Base-by-base conservation (phyloP, 768 basidiomycete genomes). In the Amanita rimosa region DNA sequence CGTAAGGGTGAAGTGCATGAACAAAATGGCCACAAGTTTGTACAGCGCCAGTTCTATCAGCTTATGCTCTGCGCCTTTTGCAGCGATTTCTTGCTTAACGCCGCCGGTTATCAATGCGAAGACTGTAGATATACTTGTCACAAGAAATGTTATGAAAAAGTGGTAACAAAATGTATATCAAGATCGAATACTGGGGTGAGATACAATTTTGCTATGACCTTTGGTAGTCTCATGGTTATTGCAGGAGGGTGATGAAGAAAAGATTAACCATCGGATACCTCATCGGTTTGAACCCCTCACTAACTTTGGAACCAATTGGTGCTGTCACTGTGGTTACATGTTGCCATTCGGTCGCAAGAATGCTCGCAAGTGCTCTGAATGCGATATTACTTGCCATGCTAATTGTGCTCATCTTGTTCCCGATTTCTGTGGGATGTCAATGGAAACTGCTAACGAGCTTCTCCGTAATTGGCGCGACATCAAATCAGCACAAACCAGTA, bases 341-440 rank as follows among this genome's bases (percentile, higher is more conserved):
- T 77, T 96, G 21, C 94, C 96, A 48, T 78, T 98, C 42, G 95
- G 95, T 45, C 83, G 94, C 55, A 98, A 98, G 73, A 95, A 97
- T 63, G 86, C 95, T 17, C 82, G 92, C 49, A 87, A 86, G 65
- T 99, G 96, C 64, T 83, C 89, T 0, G 95, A 98, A 64, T 99
- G 96, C 67, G 81, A 85, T 59, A 83, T 98, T 56, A 97, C 95
- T 40, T 97, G 93, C 58, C 96, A 99, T 66, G 92, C 91, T 16
- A 88, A 92, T 54, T 99, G 96, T 67, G 89, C 93, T 1, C 96
- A 99, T 64, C 79, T 98, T 50, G 96, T 99, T 35, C 96, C 96
- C 51, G 95, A 99, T 66, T 98, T 99, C 67, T 99, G 96, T 60
- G 96, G 96, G 37, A 97, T 99, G 94, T 92, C 93, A 33, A 98